A percentile compares a stretch with the other conserved stretches of the same genome.
Conservation (phyloP, 1,284 basidiomycete species). For the Moesziomyces parantarcticus region DNA sequence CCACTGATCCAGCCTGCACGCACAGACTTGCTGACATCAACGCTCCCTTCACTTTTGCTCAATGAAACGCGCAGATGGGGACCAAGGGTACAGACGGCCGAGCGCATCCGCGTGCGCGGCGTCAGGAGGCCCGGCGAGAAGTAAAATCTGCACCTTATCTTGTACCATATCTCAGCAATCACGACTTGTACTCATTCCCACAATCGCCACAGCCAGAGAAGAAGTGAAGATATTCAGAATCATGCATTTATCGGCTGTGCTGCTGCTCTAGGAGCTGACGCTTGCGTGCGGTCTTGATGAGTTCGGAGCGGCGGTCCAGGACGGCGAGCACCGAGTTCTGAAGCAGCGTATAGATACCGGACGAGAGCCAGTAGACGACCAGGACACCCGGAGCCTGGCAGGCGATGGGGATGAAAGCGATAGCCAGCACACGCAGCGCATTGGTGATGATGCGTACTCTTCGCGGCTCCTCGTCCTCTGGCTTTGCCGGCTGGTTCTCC, state of each 20-base stretch:
- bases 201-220: neutral
- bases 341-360: constrained; percentile 80
- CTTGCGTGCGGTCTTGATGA: constrained; percentile 28
- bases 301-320: constrained; percentile 49
- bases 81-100: constrained; percentile 75
- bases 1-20: neutral
- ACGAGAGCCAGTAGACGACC: constrained; percentile 84
- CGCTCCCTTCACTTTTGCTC: neutral
- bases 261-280: constrained; percentile 33
- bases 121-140: constrained; percentile 60
- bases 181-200: too few species aligned
- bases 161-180: constrained; percentile 5
- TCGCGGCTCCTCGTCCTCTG: constrained; percentile 39
- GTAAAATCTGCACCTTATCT: constrained; percentile 2
- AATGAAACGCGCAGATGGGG: constrained; percentile 68
- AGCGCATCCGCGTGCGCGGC: constrained; percentile 70
- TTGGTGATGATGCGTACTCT: constrained; percentile 74
- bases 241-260: neutral
- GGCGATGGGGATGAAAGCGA: constrained; percentile 81
- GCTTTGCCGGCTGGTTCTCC: neutral
- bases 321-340: constrained; percentile 78
- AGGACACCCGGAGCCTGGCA: constrained; percentile 82
- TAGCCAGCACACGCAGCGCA: constrained; percentile 74
- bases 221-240: too few species aligned
- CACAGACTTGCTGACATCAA: neutral